Conservation (phyloP, 192 early-diverging fungal species). For the Backusella tarrabulga region DNA sequence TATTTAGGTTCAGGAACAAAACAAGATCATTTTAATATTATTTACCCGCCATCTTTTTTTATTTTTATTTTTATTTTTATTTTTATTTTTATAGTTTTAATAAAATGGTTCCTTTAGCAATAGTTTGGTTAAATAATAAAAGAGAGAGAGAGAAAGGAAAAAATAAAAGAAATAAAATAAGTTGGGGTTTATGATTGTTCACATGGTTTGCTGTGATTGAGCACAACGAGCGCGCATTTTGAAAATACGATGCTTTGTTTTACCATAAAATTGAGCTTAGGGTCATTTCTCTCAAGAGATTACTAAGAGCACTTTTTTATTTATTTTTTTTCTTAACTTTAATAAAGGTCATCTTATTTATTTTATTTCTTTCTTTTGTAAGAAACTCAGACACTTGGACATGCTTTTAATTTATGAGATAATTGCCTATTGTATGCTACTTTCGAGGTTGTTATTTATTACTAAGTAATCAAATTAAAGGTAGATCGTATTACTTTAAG, state of each 20-base stretch:
- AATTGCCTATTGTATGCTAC: neutral
- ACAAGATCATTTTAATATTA: neutral
- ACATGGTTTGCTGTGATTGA: conserved; percentile 2
- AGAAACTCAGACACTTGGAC: neutral
- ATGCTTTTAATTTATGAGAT: neutral
- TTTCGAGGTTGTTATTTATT: neutral
- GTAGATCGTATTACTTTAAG: no score
- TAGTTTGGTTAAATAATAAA: neutral
- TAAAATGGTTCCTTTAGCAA: neutral
- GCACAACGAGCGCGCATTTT: neutral
- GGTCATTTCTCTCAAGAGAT: neutral
- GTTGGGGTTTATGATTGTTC: conserved; percentile 1
- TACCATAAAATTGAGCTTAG: neutral
- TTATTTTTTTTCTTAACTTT: neutral
- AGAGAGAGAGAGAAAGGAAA: neutral
- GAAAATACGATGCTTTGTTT: neutral
- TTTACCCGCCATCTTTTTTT: neutral
- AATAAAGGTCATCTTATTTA: neutral
- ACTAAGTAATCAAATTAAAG: no score
- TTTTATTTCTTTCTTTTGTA: neutral
- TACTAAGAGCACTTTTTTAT: neutral
- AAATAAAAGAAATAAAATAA: neutral
- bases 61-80: neutral
- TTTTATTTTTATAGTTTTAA: neutral
- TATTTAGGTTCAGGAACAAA: conserved; percentile 1